Percentiles rank a stretch among this genome's conserved stretches.
phyloP scores from a whole-genome alignment of 108 stramenopile species.

The Fragilariopsis cylindrus region DNA sequence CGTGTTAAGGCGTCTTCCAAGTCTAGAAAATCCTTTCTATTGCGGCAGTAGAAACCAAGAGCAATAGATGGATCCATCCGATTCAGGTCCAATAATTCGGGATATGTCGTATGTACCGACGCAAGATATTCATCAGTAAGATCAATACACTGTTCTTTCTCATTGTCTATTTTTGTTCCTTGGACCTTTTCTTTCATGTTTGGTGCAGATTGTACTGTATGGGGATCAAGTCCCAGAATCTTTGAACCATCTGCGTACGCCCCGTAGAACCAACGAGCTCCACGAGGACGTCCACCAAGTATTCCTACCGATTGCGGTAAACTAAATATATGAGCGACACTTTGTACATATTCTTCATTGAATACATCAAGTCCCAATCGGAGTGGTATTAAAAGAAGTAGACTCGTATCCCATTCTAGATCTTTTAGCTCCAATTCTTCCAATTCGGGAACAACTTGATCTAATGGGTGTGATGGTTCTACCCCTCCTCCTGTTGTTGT shows the following conservation, averaged over 20 bases:
- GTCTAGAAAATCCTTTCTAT: conserved; percentile 58
- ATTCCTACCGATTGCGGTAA: conserved; percentile 85
- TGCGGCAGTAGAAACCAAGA: conserved; percentile 83
- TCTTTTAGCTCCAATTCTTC: conserved; percentile 1
- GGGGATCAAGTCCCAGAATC: conserved; percentile 87
- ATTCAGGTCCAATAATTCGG: conserved; percentile 57
- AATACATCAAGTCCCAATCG: conserved; percentile 72
- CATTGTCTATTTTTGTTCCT: neutral
- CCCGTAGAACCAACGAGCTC: conserved; percentile 90
- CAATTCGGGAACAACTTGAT: conserved; percentile 12
- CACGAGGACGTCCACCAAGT: conserved; percentile 84
- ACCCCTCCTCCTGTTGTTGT: conserved; percentile 2
- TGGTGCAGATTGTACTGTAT: conserved; percentile 79
- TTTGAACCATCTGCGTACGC: conserved; percentile 64
- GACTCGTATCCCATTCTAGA: conserved; percentile 67
- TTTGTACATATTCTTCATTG: conserved; percentile 51
- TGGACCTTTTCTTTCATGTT: conserved; percentile 29
- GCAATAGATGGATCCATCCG: conserved; percentile 87
- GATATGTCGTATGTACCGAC: conserved; percentile 63
- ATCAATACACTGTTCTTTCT: conserved; percentile 31
- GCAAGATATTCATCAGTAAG: conserved; percentile 70
- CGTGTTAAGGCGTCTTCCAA: conserved; percentile 22
- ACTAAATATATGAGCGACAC: conserved; percentile 59
- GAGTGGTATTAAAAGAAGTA: conserved; percentile 76
- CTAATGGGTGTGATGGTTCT: conserved; percentile 28